A percentile compares a stretch with the other conserved stretches of the same genome.
These are phyloP conservation scores for Phragmites australis DNA, from an alignment of 176 grass and related monocot species.

Conservation along the genomic window DNA sequence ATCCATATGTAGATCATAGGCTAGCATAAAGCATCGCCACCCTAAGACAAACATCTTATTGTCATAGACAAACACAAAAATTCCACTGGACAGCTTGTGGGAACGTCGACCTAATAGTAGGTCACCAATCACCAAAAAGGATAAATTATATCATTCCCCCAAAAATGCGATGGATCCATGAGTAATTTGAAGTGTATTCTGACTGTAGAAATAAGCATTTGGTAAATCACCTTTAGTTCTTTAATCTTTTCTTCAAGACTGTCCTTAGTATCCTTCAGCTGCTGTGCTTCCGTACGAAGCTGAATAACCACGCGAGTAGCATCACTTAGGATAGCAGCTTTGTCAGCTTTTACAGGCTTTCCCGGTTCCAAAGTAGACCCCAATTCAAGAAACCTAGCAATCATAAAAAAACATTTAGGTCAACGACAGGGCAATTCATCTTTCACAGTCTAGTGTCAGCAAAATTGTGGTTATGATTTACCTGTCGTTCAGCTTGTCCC, in stretches of 20 bases:
- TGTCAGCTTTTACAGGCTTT: slow-evolving; percentile 67
- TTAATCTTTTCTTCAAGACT: slow-evolving; percentile 74
- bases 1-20: not conserved
- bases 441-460: not conserved
- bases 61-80: not conserved
- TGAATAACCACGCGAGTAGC: slow-evolving; percentile 68
- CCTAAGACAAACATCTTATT: not conserved
- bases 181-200: not conserved
- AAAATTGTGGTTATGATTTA: slow-evolving; percentile 23
- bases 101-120: not conserved
- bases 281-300: slow-evolving; percentile 58
- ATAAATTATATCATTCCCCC: not conserved
- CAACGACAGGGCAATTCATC: not conserved
- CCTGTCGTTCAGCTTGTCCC: slow-evolving; percentile 74
- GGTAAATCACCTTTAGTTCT: slow-evolving; percentile 63
- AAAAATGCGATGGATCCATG: not conserved
- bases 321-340: slow-evolving; percentile 75
- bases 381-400: slow-evolving; percentile 73
- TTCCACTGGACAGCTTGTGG: not conserved
- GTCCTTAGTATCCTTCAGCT: slow-evolving; percentile 67
- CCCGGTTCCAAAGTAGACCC: slow-evolving; percentile 65
- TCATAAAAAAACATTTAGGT: not conserved
- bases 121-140: not conserved
- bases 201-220: not conserved
- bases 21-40: not conserved